A percentile compares a stretch with the other conserved stretches of the same genome.
Conservation (phyloP, 805 yeast species). For the Lipomyces oligophaga region DNA sequence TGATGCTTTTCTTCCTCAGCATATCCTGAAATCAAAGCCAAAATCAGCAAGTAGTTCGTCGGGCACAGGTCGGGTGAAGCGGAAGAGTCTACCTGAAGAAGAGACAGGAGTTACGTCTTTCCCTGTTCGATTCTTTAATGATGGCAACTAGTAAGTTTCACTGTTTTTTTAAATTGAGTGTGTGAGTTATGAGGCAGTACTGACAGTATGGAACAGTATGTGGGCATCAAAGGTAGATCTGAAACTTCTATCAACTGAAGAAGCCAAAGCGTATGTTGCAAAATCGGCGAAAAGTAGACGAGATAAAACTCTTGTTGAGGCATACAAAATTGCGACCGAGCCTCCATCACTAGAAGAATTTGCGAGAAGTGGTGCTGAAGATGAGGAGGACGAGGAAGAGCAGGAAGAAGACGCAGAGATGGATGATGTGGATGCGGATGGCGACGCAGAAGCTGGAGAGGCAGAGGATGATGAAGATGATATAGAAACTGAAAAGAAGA, state of each 20-base stretch:
- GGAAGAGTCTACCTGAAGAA: constrained; percentile 26
- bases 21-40: constrained; percentile 33
- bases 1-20: constrained; percentile 30
- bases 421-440: constrained; percentile 30
- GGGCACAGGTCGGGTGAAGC: constrained; percentile 27
- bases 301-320: constrained; percentile 46
- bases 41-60: constrained; percentile 46
- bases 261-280: constrained; percentile 42
- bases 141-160: constrained; percentile 50
- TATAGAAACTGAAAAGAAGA: constrained; percentile 15
- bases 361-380: constrained; percentile 34
- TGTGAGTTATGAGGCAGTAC: neutral
- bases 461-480: constrained; percentile 32
- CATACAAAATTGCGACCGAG: constrained; percentile 53
- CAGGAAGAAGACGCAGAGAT: constrained; percentile 30
- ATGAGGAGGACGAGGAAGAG: constrained; percentile 29
- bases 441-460: constrained; percentile 31
- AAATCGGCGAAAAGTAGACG: constrained; percentile 34
- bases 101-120: constrained; percentile 25
- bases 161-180: neutral
- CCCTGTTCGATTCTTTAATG: constrained; percentile 68
- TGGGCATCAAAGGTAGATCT: constrained; percentile 60
- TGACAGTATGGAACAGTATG: constrained; percentile 35
- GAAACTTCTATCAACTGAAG: constrained; percentile 43
- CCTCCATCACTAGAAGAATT: constrained; percentile 50